Conservation (phyloP, 495 filamentous ascomycete genomes). For the Alectoria sarmentosa region DNA sequence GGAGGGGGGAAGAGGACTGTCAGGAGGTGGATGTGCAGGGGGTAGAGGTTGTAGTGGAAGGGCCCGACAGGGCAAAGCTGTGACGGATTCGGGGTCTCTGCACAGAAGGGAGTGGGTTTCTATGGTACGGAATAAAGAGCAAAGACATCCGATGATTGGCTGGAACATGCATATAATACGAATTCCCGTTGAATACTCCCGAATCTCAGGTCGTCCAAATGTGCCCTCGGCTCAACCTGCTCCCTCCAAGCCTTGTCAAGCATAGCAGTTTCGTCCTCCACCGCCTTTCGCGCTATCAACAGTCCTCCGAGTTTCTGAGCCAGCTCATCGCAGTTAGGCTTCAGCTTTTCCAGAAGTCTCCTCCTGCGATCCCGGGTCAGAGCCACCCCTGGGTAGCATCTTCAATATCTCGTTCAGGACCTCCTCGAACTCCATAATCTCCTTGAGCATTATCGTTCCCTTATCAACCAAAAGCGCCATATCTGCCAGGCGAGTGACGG, state of each 20-base stretch:
- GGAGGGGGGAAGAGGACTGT: conserved; percentile 77
- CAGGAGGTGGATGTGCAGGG: conserved; percentile 58
- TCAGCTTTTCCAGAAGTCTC: neutral
- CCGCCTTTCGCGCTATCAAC: neutral
- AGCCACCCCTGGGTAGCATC: neutral
- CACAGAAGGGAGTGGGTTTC: neutral
- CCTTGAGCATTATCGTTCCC: neutral
- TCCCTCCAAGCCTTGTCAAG: neutral
- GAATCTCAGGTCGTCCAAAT: neutral
- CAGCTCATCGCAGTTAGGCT: neutral
- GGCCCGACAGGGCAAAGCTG: neutral
- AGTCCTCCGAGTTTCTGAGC: neutral
- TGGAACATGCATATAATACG: neutral
- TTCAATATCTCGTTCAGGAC: neutral
- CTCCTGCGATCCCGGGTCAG: neutral
- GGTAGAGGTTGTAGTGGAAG: neutral
- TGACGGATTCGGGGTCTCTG: neutral
- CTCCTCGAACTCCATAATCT: neutral
- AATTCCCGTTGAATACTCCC: neutral
- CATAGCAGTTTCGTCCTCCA: neutral
- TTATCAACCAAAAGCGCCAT: neutral
- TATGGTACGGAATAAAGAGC: neutral
- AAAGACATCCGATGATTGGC: neutral
- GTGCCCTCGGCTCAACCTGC: neutral
- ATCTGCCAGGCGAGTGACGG: neutral